These are phyloP conservation scores for Neofusicoccum umdonicola DNA, from an alignment of 2,329 filamentous ascomycete species.

Conservation along the genomic window DNA sequence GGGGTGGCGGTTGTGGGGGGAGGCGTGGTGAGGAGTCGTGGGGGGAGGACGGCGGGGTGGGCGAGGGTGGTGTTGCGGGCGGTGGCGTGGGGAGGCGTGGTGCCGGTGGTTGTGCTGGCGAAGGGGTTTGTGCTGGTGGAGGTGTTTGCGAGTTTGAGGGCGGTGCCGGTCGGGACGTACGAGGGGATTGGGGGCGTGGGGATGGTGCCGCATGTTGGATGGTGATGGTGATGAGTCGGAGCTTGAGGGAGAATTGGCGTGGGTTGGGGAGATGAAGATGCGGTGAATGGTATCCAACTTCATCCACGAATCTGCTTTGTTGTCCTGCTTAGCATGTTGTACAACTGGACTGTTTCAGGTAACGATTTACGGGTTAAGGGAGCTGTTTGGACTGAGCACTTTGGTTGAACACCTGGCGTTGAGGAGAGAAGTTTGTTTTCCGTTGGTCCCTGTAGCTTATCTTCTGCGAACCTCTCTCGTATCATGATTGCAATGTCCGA, in stretches of 20 bases:
- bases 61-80: not conserved
- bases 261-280: not conserved
- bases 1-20: not conserved
- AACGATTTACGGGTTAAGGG: no score
- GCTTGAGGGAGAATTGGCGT: not conserved
- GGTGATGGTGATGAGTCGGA: not conserved
- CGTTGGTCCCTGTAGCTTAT: no score
- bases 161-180: conserved; percentile 2
- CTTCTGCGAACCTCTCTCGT: no score
- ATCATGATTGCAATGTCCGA: not conserved
- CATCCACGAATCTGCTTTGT: no score
- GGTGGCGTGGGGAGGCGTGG: not conserved
- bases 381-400: no score
- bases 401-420: no score
- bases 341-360: no score
- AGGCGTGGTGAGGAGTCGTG: no score
- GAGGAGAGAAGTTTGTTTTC: no score
- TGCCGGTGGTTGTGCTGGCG: not conserved
- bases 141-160: conserved; percentile 16
- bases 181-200: not conserved
- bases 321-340: no score
- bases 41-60: not conserved
- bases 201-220: conserved; percentile 17
- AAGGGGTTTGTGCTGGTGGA: conserved; percentile 9
- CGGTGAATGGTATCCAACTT: no score